Conservation (phyloP, 768 basidiomycete genomes). For the Lactarius akahatsu region DNA sequence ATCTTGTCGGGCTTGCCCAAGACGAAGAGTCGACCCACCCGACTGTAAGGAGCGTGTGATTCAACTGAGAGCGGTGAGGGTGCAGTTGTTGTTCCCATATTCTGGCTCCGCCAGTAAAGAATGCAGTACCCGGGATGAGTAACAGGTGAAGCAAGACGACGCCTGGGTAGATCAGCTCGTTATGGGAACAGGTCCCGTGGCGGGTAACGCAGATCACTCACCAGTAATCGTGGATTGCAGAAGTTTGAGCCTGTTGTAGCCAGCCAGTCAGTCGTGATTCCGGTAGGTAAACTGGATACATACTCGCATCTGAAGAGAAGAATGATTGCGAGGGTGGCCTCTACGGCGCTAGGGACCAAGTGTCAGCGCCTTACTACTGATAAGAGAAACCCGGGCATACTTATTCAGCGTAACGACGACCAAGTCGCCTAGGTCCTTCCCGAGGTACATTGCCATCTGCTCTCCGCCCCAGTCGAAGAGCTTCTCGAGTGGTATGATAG, state of each 20-base stretch:
- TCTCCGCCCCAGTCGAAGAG: slow-evolving; percentile 65
- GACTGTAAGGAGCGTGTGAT: slow-evolving; percentile 65
- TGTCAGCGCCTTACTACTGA: not conserved
- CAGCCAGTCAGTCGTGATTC: not conserved
- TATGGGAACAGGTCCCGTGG: too few relatives aligned
- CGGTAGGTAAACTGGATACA: slow-evolving; percentile 34
- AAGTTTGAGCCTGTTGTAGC: slow-evolving; percentile 49
- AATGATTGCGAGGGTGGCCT: slow-evolving; percentile 69
- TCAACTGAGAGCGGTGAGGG: slow-evolving; percentile 62
- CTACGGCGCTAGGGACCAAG: slow-evolving; percentile 51
- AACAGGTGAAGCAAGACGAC: slow-evolving; percentile 71
- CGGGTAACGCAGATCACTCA: slow-evolving; percentile 32
- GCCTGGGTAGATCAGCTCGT: slow-evolving; percentile 38
- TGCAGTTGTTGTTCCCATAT: slow-evolving; percentile 67
- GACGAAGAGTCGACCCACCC: slow-evolving; percentile 45
- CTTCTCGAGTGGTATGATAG: slow-evolving; percentile 64
- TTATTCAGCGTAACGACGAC: slow-evolving; percentile 64
- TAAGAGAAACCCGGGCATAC: slow-evolving; percentile 37
- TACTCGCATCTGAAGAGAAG: slow-evolving; percentile 68
- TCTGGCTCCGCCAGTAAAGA: slow-evolving; percentile 65
- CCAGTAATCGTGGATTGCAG: slow-evolving; percentile 70
- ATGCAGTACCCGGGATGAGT: slow-evolving; percentile 66
- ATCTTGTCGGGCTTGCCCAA: not conserved
- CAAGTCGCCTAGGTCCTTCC: slow-evolving; percentile 63
- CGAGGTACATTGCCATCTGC: slow-evolving; percentile 55